Percentiles rank a stretch among this genome's conserved stretches.
Conservation (phyloP, 1,284 basidiomycete species). For the Puccinia sorghi region DNA sequence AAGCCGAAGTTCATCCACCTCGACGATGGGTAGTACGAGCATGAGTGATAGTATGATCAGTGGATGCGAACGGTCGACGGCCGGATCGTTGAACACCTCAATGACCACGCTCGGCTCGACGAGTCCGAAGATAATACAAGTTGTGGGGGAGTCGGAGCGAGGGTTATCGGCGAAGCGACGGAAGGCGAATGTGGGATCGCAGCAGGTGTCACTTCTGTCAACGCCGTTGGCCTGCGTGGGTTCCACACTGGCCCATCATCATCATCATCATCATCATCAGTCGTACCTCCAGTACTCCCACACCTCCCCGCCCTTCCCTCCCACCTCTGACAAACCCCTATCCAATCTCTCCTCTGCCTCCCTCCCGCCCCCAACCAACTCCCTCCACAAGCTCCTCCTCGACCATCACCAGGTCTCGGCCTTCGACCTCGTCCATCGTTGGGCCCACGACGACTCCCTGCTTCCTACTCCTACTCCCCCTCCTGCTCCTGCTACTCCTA, state of each 20-base stretch:
- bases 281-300: neutral
- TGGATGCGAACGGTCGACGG: neutral
- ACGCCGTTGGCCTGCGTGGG: no score
- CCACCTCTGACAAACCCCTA: neutral
- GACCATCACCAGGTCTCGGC: slow-evolving; percentile 13
- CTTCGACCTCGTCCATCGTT: slow-evolving; percentile 25
- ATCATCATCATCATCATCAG: neutral
- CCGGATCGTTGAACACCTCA: neutral
- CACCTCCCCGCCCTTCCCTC: neutral
- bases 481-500: neutral
- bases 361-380: neutral
- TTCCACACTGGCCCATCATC: neutral
- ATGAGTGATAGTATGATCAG: neutral
- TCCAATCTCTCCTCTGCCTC: neutral
- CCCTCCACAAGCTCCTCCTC: slow-evolving; percentile 7
- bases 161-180: neutral
- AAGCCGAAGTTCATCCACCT: neutral
- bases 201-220: no score
- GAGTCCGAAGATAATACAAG: neutral
- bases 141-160: neutral
- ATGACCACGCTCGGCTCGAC: neutral
- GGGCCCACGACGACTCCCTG: neutral
- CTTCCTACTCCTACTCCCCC: neutral
- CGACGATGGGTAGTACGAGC: neutral
- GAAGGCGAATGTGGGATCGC: neutral